Evolutionary conservation across 2,329 filamentous ascomycete species (phyloP).

Genomic region (Xylaria sp.): DNA sequence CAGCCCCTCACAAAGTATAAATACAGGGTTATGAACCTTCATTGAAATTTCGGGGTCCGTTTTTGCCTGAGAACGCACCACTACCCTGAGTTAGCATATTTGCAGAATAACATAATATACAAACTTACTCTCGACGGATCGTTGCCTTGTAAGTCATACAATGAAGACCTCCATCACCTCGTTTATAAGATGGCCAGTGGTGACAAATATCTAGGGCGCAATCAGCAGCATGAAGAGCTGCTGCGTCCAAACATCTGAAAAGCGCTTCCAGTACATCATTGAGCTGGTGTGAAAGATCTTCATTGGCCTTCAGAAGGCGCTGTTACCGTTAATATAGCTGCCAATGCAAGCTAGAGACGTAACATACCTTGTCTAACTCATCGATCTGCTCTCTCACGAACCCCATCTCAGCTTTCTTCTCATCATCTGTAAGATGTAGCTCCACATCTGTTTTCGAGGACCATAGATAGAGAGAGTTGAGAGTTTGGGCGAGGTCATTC

Average conservation of each 20-base stretch:
- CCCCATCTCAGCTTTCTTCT: constrained; percentile 34
- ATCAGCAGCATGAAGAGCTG: constrained; percentile 1
- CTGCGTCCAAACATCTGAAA: constrained; percentile 9
- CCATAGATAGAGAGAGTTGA: constrained; percentile 32
- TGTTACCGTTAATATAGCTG: neutral
- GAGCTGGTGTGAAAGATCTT: neutral
- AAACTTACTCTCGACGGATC: constrained; percentile 27
- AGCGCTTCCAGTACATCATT: constrained; percentile 7
- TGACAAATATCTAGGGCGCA: constrained; percentile 12
- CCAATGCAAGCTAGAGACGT: neutral
- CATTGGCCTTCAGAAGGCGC: constrained; percentile 5
- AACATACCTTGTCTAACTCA: constrained; percentile 22
- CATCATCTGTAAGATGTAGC: constrained; percentile 38
- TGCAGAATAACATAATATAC: too few species aligned
- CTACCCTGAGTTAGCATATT: constrained; percentile 20
- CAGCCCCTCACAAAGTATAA: neutral
- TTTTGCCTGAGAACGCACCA: constrained; percentile 21
- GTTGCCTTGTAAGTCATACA: constrained; percentile 24
- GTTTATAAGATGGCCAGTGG: constrained; percentile 18
- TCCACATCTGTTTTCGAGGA: neutral
- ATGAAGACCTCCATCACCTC: constrained; percentile 18
- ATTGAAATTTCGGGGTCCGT: constrained; percentile 28
- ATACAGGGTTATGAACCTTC: constrained; percentile 19
- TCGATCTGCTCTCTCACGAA: constrained; percentile 9
- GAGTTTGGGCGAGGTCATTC: constrained; percentile 53